Evolutionary conservation across 2,329 filamentous ascomycete genomes (phyloP).

Genomic region (Tolypocladium sp.): DNA sequence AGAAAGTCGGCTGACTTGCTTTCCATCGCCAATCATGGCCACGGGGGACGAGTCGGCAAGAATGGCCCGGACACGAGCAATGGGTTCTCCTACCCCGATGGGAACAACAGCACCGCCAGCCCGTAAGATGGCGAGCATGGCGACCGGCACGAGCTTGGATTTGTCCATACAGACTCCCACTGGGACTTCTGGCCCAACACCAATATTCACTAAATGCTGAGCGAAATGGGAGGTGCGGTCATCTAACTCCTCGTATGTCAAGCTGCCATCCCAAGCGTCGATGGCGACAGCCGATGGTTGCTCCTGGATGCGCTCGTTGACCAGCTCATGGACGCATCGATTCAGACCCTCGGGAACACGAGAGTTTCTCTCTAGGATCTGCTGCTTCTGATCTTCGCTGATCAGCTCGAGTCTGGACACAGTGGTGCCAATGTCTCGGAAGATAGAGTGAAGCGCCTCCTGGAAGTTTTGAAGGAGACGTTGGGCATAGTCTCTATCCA

Average conservation of each 20-base stretch:
- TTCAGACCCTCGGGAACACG: conserved; percentile 3
- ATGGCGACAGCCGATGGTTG: conserved; percentile 9
- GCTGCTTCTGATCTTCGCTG: neutral
- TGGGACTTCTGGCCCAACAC: conserved; percentile 12
- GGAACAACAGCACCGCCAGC: conserved; percentile 13
- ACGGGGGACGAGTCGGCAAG: neutral
- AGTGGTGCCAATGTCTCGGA: neutral
- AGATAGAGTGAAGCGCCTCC: neutral
- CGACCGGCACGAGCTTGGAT: conserved; percentile 19
- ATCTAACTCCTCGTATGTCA: conserved; percentile 12
- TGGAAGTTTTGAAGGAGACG: neutral
- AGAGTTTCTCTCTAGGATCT: neutral
- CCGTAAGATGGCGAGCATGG: conserved; percentile 22
- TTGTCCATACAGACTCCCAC: conserved; percentile 24
- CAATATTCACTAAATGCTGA: conserved; percentile 4
- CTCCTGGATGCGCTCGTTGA: conserved; percentile 4
- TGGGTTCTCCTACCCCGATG: neutral
- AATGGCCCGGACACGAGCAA: neutral
- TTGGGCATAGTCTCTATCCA: neutral
- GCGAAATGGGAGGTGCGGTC: conserved; percentile 3
- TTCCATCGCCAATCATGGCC: neutral
- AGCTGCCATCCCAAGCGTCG: conserved; percentile 14
- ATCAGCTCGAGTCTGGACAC: neutral
- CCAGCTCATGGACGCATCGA: conserved; percentile 10
- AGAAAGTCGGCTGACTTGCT: neutral